These are phyloP conservation scores for Dioscorea dumetorum DNA, from an alignment of 106 monocot species.

Conservation along the genomic window DNA sequence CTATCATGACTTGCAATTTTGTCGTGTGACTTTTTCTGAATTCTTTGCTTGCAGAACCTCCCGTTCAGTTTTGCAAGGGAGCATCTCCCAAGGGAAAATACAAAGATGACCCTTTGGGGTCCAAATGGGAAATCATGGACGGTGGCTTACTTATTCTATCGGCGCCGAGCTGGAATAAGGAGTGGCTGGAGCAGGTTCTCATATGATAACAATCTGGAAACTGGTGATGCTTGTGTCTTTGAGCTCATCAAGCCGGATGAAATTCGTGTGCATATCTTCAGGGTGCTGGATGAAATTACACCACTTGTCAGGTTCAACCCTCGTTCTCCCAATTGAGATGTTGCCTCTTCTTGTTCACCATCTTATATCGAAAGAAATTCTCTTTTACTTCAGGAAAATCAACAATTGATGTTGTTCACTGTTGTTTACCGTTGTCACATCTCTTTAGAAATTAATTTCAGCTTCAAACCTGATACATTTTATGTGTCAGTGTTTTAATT, in stretches of 20 bases:
- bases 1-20: neutral
- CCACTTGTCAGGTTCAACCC: neutral
- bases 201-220: neutral
- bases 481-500: too few relatives aligned
- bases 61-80: neutral
- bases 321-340: too few relatives aligned
- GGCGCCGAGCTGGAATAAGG: neutral
- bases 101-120: slow-evolving; percentile 4
- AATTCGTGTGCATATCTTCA: slow-evolving; percentile 1
- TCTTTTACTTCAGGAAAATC: too few relatives aligned
- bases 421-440: too few relatives aligned
- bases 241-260: neutral
- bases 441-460: too few relatives aligned
- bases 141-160: neutral
- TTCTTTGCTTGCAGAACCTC: neutral
- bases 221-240: neutral
- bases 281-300: slow-evolving; percentile 3
- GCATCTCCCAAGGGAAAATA: neutral
- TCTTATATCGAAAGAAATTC: too few relatives aligned
- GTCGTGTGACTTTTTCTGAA: neutral
- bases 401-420: too few relatives aligned
- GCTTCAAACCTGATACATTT: too few relatives aligned
- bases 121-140: neutral
- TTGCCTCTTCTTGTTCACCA: too few relatives aligned
- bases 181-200: neutral